phyloP scores from a whole-genome alignment of 1,284 basidiomycete genomes.

The Ganoderma lucidum region DNA sequence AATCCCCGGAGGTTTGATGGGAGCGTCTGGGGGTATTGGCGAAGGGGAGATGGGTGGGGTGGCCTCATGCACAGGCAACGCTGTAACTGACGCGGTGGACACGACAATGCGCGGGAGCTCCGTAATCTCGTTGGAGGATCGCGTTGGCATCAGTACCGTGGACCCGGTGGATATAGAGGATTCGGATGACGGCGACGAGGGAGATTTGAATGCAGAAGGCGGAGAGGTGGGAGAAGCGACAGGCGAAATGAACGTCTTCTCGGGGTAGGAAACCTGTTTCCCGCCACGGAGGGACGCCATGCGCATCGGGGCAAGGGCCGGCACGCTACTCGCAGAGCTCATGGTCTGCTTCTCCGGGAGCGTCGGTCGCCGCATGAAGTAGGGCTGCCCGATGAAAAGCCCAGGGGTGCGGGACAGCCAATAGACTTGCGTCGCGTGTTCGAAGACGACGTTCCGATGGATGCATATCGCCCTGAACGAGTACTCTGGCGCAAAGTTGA shows the following conservation, averaged over 20 bases:
- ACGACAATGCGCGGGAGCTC: constrained; percentile 20
- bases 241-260: constrained; percentile 13
- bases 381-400: constrained; percentile 26
- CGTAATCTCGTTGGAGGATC: not conserved
- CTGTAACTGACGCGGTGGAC: constrained; percentile 14
- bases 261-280: constrained; percentile 1
- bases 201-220: not conserved
- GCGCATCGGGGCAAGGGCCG: constrained; percentile 7
- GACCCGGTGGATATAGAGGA: constrained; percentile 10
- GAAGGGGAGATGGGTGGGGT: not conserved
- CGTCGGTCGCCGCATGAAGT: constrained; percentile 14
- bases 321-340: constrained; percentile 6
- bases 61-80: not conserved
- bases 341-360: constrained; percentile 14
- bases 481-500: constrained; percentile 10
- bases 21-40: not conserved
- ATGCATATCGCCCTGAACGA: constrained; percentile 18
- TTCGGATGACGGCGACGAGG: constrained; percentile 14
- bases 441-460: constrained; percentile 19
- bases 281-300: constrained; percentile 10
- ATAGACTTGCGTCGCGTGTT: constrained; percentile 8
- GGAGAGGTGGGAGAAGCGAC: constrained; percentile 8
- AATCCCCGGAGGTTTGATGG: not conserved
- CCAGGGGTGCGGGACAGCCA: constrained; percentile 25
- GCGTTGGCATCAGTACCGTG: not conserved